Evolutionary conservation across 345 rosid species (phyloP).

Genomic region (Turnera subulata): DNA sequence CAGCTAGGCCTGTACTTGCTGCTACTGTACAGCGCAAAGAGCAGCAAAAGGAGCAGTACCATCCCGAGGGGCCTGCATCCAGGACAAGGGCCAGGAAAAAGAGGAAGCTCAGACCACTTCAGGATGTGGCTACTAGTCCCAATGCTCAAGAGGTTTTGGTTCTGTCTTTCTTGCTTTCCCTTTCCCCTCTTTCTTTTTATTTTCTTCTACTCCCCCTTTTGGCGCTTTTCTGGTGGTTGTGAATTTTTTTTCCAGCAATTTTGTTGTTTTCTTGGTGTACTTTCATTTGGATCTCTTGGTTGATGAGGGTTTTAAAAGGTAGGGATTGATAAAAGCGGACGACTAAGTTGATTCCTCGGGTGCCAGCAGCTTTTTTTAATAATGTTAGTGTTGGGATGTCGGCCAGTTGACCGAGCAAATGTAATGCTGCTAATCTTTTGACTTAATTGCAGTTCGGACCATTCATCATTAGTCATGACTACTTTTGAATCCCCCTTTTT

Average conservation of each 20-base stretch:
- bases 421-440: not conserved
- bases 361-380: not conserved
- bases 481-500: not conserved
- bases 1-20: conserved; percentile 3
- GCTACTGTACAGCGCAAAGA: not conserved
- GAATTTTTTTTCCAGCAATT: not conserved
- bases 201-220: not conserved
- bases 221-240: not conserved
- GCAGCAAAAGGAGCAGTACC: conserved; percentile 5
- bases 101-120: conserved; percentile 43
- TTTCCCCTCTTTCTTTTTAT: not conserved
- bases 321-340: not conserved
- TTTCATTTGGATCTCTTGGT: conserved; percentile 4
- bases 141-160: conserved; percentile 28
- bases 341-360: not conserved
- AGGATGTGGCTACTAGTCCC: conserved; percentile 32
- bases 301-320: conserved; percentile 10
- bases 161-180: not conserved
- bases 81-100: conserved; percentile 32
- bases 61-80: conserved; percentile 26
- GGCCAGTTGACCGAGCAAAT: not conserved
- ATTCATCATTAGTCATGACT: too few relatives aligned
- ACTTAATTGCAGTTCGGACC: not conserved
- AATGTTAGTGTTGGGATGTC: too few relatives aligned
- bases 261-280: not conserved